Evolutionary conservation across 257 asterid species (phyloP).

Genomic region (Scutellaria barbata): DNA sequence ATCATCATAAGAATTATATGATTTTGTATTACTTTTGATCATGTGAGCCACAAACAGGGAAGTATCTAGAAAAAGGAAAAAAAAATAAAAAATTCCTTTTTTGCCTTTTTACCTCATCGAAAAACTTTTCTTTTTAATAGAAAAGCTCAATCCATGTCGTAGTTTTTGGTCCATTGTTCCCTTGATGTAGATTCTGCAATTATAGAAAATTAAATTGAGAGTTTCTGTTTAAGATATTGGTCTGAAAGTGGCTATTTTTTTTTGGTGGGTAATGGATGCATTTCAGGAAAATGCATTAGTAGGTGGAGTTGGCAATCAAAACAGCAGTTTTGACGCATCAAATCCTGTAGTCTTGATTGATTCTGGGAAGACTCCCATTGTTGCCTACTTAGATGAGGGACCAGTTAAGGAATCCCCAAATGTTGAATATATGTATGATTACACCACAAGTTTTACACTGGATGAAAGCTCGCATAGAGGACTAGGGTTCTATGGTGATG

Average conservation of each 20-base stretch:
- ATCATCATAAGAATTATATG: background rate
- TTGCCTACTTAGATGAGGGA: conserved; percentile 65
- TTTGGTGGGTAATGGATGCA: conserved; percentile 25
- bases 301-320: conserved; percentile 40
- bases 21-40: background rate
- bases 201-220: conserved; percentile 2
- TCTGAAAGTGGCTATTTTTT: background rate
- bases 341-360: conserved; percentile 55
- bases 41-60: background rate
- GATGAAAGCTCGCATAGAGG: conserved; percentile 75
- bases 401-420: conserved; percentile 44
- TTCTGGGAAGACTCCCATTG: conserved; percentile 57
- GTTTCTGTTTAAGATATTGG: conserved; percentile 10
- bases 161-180: conserved; percentile 10
- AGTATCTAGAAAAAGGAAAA: background rate
- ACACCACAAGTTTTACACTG: conserved; percentile 59
- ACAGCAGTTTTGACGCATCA: conserved; percentile 36
- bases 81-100: background rate
- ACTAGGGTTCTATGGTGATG: conserved; percentile 65
- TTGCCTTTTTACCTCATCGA: background rate
- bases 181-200: conserved; percentile 21
- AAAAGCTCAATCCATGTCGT: conserved; percentile 8
- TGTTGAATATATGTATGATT: conserved; percentile 61
- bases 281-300: conserved; percentile 51
- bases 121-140: background rate